These are phyloP conservation scores for Hibiscus trionum DNA, from an alignment of 345 rosid species.

Conservation along the genomic window DNA sequence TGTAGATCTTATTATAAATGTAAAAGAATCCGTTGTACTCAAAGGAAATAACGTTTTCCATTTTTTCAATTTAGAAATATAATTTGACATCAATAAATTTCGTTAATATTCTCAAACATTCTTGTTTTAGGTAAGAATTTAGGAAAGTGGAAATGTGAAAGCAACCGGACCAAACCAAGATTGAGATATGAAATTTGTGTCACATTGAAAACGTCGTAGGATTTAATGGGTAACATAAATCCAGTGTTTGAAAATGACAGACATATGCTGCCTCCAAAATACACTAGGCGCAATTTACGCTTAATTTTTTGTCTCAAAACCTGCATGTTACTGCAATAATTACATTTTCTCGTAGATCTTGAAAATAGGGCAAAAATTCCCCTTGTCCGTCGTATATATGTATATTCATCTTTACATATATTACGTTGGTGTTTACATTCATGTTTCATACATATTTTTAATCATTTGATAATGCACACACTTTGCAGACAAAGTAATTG, in stretches of 20 bases:
- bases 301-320: neutral
- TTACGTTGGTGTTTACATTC: too few relatives aligned
- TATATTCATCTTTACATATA: too few relatives aligned
- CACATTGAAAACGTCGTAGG: neutral
- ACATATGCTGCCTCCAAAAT: conserved; percentile 3
- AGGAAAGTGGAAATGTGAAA: neutral
- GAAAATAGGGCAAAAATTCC: neutral
- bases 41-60: neutral
- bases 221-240: conserved; percentile 1
- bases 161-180: neutral
- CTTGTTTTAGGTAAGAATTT: neutral
- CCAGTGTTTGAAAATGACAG: neutral
- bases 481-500: too few relatives aligned
- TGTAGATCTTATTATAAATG: neutral
- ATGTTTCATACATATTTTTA: too few relatives aligned
- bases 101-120: neutral
- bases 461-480: too few relatives aligned
- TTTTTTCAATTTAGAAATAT: neutral
- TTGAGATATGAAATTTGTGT: neutral
- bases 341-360: too few relatives aligned
- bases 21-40: neutral
- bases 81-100: neutral
- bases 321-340: conserved; percentile 2
- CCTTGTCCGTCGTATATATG: neutral
- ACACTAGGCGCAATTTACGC: conserved; percentile 10